Percentiles rank a stretch among this genome's conserved stretches.
Conservation (phyloP, 495 filamentous ascomycete species). For the Poronia punctata region DNA sequence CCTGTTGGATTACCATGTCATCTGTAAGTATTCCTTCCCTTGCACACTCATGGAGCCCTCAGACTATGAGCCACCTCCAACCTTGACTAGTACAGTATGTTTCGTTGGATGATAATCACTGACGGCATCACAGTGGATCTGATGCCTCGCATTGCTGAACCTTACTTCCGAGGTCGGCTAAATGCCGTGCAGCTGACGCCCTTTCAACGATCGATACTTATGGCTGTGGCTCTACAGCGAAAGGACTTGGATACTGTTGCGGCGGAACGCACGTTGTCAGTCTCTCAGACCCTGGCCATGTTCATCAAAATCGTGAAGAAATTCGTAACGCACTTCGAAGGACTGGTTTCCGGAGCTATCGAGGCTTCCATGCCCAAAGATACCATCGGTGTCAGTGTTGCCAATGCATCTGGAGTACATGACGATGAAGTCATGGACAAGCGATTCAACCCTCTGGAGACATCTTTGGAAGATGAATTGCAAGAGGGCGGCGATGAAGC, state of each 20-base stretch:
- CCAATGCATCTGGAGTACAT: conserved; percentile 45
- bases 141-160: conserved; percentile 67
- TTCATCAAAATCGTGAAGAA: conserved; percentile 95
- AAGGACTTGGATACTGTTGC: conserved; percentile 79
- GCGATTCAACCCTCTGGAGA: conserved; percentile 61
- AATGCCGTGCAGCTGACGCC: conserved; percentile 61
- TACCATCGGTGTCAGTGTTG: conserved; percentile 44
- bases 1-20: conserved; percentile 94
- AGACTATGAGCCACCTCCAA: too few relatives aligned
- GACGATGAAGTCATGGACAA: conserved; percentile 58
- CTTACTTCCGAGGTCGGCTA: conserved; percentile 77
- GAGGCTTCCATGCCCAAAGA: conserved; percentile 61
- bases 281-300: conserved; percentile 84
- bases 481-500: conserved; percentile 75
- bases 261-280: conserved; percentile 65
- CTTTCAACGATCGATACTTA: conserved; percentile 76
- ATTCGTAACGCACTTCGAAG: conserved; percentile 66
- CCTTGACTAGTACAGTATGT: background rate
- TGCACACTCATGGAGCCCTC: too few relatives aligned
- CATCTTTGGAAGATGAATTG: conserved; percentile 75
- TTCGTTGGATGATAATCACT: background rate
- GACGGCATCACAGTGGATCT: conserved; percentile 55
- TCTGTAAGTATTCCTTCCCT: too few relatives aligned
- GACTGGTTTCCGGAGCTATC: conserved; percentile 66
- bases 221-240: conserved; percentile 82